These are phyloP conservation scores for Mrakia blollopis DNA, from an alignment of 768 basidiomycete genomes.

Conservation along the genomic window DNA sequence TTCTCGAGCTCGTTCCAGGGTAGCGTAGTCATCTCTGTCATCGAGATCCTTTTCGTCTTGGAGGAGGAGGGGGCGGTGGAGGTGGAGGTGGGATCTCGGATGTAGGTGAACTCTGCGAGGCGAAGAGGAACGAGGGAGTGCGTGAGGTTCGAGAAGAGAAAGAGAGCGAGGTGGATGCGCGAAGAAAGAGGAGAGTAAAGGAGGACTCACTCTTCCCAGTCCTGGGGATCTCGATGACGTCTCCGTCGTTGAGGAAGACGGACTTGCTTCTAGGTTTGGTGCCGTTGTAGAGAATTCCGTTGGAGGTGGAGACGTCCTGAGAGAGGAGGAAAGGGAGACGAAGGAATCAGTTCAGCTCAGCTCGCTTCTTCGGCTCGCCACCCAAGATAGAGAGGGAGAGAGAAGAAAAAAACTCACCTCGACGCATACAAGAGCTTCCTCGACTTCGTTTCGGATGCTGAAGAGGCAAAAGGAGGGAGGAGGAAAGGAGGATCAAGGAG, in stretches of 20 bases:
- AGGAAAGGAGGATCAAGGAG: background rate
- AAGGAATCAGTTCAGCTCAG: background rate
- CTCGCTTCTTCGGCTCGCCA: no score
- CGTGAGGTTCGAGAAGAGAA: no score
- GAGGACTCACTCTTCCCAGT: background rate
- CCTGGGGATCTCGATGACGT: slow-evolving; percentile 19
- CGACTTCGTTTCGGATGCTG: slow-evolving; percentile 21
- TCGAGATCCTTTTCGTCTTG: background rate
- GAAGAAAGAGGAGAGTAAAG: background rate
- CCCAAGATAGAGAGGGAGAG: no score
- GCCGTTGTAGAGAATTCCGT: slow-evolving; percentile 28
- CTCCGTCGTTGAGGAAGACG: slow-evolving; percentile 24
- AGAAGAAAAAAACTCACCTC: slow-evolving; percentile 6
- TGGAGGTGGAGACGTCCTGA: slow-evolving; percentile 17
- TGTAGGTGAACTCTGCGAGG: slow-evolving; percentile 5
- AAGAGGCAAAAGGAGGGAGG: background rate
- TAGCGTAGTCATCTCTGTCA: background rate
- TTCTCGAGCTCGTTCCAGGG: slow-evolving; percentile 3
- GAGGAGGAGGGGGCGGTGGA: background rate
- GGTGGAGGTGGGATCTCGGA: background rate
- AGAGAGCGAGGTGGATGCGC: background rate
- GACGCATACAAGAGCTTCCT: slow-evolving; percentile 18
- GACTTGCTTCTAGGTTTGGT: background rate
- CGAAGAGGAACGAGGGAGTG: background rate
- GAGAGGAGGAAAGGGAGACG: background rate